Evolutionary conservation across 164 flowering plant genomes (phyloP).

Genomic region (grape (Vitis vinifera)): ASM3070453v1 NC_081822.1:1870001-1870500

Average conservation of each 20-base stretch:
- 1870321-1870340: too few species aligned
- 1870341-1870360: not conserved
- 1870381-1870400: too few species aligned
- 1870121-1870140: too few species aligned
- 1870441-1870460: too few species aligned
- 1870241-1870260: too few species aligned
- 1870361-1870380: not conserved
- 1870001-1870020: too few species aligned
- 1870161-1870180: too few species aligned
- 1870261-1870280: too few species aligned
- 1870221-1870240: not conserved
- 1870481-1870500: slow-evolving; percentile 1
- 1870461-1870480: not conserved
- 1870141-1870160: too few species aligned
- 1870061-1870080: not conserved
- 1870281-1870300: not conserved
- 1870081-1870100: not conserved
- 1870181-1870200: not conserved
- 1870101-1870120: too few species aligned
- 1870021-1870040: not conserved
- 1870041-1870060: not conserved
- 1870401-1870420: too few species aligned
- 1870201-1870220: not conserved
- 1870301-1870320: not conserved
- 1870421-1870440: too few species aligned